These are phyloP conservation scores for Zizania latifolia DNA, from an alignment of 176 grass and related monocot genomes.

Conservation along the genomic window DNA sequence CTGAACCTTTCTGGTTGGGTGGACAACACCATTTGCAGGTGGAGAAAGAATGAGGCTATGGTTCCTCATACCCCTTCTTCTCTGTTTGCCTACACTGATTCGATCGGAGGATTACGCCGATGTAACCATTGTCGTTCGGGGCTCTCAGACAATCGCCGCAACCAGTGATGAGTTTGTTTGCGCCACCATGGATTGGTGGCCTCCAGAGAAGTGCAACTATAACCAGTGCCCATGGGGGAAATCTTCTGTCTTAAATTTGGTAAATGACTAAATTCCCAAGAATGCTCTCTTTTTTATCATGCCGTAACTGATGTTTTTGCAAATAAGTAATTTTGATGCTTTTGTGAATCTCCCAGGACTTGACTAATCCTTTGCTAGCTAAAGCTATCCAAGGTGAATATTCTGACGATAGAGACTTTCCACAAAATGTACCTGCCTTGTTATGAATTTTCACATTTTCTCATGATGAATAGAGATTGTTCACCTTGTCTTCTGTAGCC, in stretches of 20 bases:
- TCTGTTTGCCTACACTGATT: conserved; percentile 31
- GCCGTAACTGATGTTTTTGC: not conserved
- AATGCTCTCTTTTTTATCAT: not conserved
- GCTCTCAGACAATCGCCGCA: conserved; percentile 56
- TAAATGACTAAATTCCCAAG: conserved; percentile 25
- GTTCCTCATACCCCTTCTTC: conserved; percentile 41
- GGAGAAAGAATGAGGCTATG: conserved; percentile 29
- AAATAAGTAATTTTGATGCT: conserved; percentile 17
- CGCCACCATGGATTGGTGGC: conserved; percentile 98
- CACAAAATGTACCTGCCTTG: not conserved
- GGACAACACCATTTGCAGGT: conserved; percentile 34
- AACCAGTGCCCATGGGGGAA: conserved; percentile 85
- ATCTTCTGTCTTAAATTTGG: conserved; percentile 84
- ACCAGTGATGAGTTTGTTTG: conserved; percentile 76
- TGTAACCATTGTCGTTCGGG: conserved; percentile 62
- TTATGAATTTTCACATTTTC: not conserved
- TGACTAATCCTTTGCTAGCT: conserved; percentile 66
- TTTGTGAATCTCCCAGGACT: conserved; percentile 45
- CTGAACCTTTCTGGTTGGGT: conserved; percentile 11
- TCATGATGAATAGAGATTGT: not conserved
- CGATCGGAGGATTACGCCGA: conserved; percentile 48
- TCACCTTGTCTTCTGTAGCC: conserved; percentile 35
- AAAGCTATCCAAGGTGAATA: conserved; percentile 77
- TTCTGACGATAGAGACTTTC: conserved; percentile 1
- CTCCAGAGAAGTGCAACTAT: conserved; percentile 92